phyloP scores from a whole-genome alignment of 345 rosid genomes.

The Gynandropsis gynandra region DNA sequence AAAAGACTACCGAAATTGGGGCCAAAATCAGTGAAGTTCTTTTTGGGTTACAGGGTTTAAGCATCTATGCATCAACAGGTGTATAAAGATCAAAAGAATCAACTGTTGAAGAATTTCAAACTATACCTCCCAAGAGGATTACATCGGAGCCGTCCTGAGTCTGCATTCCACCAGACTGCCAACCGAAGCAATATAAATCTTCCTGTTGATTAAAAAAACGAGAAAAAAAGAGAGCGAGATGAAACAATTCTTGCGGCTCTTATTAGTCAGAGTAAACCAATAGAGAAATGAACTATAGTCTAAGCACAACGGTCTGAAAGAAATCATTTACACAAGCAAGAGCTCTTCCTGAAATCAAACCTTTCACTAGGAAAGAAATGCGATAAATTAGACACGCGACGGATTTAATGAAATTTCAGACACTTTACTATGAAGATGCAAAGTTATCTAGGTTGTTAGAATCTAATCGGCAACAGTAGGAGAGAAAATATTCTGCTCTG shows the following conservation, averaged over 20 bases:
- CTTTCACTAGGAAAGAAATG: not conserved
- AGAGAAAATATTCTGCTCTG: not conserved
- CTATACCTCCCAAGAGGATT: slow-evolving; percentile 76
- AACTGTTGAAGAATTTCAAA: not conserved
- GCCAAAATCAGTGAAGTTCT: too few species aligned
- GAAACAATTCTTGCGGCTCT: too few species aligned
- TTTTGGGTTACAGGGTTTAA: too few species aligned
- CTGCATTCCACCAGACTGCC: slow-evolving; percentile 56
- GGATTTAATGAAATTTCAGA: not conserved
- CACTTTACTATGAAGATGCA: not conserved
- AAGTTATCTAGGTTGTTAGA: not conserved
- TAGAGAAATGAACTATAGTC: too few species aligned
- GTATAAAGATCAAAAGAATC: too few species aligned
- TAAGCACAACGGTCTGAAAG: not conserved
- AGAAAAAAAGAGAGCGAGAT: not conserved
- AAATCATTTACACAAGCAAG: too few species aligned
- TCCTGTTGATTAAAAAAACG: slow-evolving; percentile 34
- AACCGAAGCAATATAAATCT: slow-evolving; percentile 66
- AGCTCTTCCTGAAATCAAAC: not conserved
- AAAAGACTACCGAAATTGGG: too few species aligned
- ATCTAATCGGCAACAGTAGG: not conserved
- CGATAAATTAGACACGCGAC: not conserved
- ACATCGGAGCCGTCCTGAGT: slow-evolving; percentile 49
- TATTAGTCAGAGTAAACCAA: too few species aligned
- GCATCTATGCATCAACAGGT: too few species aligned